Base-by-base conservation (phyloP, 768 basidiomycete genomes). In the Rubroboletus satanas region DNA sequence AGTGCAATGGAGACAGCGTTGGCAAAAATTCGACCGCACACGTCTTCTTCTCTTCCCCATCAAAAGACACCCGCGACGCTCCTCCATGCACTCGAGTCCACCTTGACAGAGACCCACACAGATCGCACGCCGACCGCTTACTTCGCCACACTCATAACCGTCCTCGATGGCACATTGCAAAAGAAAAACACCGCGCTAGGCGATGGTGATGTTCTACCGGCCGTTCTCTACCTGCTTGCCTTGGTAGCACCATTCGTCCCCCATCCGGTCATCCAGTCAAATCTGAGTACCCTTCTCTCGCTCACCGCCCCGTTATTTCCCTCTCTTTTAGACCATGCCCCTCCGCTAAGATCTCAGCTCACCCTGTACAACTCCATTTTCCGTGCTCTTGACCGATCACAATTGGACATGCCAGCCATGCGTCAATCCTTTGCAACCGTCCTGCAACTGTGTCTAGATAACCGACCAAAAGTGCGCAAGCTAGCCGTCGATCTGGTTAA, bases 381-480 rank as follows among this genome's bases (percentile, higher is more conserved):
- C 55, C 77, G 74, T 54, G 74, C 85, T n/a, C 76, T 94, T 17
- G 90, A 94, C 59, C 74, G 82, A 28, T 74, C 84, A 0, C 84
- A 89, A 43, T 75, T 97, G 51, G 87, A 90, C 33, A 73, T 70
- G 2, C 82, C 79, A 54, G 79, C 78, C 46, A 78, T 90, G 45
- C 85, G 90, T 37, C 90, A 95, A 68, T 79, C 86, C 3, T 98
- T 94, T 77, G 87, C 88, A 42, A 86, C 90, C 36, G 76, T 97
- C 50, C 74, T 98, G 39, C 87, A 90, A 45, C 74, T 97, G 45
- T 86, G 83, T 61, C 77, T 93, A 42, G 97, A 99, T 73, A 80
- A 86, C 5, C 77, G 97, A 48, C 97, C 97, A 18, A 98, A 98
- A 75, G 93, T 99, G 49, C 84, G 97, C 52, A 94, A 83, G 71